Evolutionary conservation across 1,284 basidiomycete species (phyloP).

Genomic region (Sanghuangporus weigelae): DNA sequence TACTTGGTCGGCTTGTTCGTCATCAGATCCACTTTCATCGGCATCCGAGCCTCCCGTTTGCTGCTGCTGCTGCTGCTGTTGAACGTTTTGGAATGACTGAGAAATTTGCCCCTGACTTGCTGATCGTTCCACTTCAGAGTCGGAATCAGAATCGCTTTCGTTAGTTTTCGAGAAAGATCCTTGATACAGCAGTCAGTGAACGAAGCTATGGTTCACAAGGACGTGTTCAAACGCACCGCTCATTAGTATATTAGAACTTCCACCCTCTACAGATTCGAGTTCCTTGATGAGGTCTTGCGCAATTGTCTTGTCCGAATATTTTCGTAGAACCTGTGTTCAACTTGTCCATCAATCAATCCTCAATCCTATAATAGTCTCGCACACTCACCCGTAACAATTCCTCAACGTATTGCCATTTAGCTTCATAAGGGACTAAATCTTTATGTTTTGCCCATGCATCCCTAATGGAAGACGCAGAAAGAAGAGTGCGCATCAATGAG

Average conservation of each 20-base stretch:
- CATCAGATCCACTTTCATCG: slow-evolving; percentile 39
- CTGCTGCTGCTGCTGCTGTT: slow-evolving; percentile 10
- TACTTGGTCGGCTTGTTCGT: slow-evolving; percentile 42
- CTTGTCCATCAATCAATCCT: neutral
- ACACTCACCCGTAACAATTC: slow-evolving; percentile 71
- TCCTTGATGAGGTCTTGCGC: slow-evolving; percentile 76
- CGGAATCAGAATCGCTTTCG: slow-evolving; percentile 56
- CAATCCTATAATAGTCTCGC: neutral
- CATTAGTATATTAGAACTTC: slow-evolving; percentile 34
- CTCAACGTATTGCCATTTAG: slow-evolving; percentile 88
- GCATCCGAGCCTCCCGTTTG: slow-evolving; percentile 18
- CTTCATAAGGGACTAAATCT: slow-evolving; percentile 73
- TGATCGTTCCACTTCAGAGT: slow-evolving; percentile 29
- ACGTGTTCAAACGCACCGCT: slow-evolving; percentile 46
- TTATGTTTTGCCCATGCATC: slow-evolving; percentile 94
- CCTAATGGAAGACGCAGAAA: slow-evolving; percentile 39
- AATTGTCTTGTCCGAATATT: slow-evolving; percentile 78
- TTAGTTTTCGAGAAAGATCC: slow-evolving; percentile 44
- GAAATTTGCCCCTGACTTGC: slow-evolving; percentile 4
- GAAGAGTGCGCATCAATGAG: neutral
- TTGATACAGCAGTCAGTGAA: slow-evolving; percentile 21
- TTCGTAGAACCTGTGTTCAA: slow-evolving; percentile 61
- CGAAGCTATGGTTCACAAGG: neutral
- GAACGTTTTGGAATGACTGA: slow-evolving; percentile 17
- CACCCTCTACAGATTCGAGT: slow-evolving; percentile 65